Conservation (phyloP, 2,329 filamentous ascomycete genomes). For the Penicillium hordei region DNA sequence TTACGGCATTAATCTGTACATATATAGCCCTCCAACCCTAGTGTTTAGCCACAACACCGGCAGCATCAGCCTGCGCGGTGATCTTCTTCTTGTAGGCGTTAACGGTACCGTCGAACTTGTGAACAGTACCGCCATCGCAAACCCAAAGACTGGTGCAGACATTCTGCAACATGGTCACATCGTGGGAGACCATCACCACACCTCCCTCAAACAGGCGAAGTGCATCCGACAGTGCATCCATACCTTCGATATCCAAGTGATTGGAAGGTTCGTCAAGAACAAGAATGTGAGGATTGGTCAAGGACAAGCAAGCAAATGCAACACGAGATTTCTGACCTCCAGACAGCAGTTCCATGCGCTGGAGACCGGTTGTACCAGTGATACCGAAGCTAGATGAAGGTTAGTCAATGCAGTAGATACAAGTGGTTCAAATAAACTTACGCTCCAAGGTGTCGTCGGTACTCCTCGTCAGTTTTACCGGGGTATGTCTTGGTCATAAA, state of each 20-base stretch:
- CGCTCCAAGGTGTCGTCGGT: constrained; percentile 89
- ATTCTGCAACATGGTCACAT: constrained; percentile 96
- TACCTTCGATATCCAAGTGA: constrained; percentile 97
- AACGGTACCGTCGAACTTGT: constrained; percentile 94
- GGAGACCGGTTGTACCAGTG: constrained; percentile 92
- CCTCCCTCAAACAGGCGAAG: constrained; percentile 86
- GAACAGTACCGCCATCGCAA: constrained; percentile 88
- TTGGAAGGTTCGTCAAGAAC: constrained; percentile 98
- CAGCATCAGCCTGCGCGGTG: constrained; percentile 79
- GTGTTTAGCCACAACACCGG: constrained; percentile 65
- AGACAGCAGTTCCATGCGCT: constrained; percentile 91
- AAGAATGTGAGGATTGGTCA: constrained; percentile 93
- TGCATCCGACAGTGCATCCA: constrained; percentile 89
- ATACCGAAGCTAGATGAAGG: constrained; percentile 56
- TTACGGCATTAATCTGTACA: constrained; percentile 5
- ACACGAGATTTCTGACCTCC: constrained; percentile 98
- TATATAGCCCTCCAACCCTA: constrained; percentile 18
- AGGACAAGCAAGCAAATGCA: constrained; percentile 91
- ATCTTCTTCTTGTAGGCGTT: constrained; percentile 98
- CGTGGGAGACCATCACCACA: constrained; percentile 98
- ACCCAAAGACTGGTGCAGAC: constrained; percentile 96
- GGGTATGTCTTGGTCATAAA: constrained; percentile 96
- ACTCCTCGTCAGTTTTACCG: constrained; percentile 92
- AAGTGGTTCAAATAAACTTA: constrained; percentile 52
- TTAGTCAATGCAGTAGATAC: not conserved